Evolutionary conservation across 169 alveolate genomes (phyloP), one percentile per base, ranked within the genome.

Genomic region (Plasmodium gaboni): DNA sequence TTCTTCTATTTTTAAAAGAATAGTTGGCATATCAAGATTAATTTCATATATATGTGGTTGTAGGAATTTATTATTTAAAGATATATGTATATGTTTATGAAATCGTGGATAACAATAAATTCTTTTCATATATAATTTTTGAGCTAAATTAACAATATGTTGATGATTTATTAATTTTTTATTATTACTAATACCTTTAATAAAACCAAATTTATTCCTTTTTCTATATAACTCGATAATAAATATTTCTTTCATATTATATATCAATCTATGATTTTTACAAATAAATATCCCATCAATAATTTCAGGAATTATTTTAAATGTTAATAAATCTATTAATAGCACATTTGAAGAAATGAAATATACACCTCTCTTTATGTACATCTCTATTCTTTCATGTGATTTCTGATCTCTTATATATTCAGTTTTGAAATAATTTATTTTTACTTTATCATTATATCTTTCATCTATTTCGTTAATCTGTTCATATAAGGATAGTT

Each of bases 231-330:
- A 46, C 17, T 86, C 92, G 22, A 73, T 86, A 19, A 86, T 86
- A 55, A 86, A 86, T 19, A 70, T 26, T 19, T 86, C 92, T 51
- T 86, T 86, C 55, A 24, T 71, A 64, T 50, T 86, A 48, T 70
- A 86, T 4, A 86, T 60, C 13, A 86, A 87, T 46, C 63, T 86
- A 10, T 86, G 92, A 28, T 61, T 86, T 60, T 72, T 70, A 53
- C 92, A 86, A 24, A 86, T 71, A 51, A 86, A 86, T 15, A 86
- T 86, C 0, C 92, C 92, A 71, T 86, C 92, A 32, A 86, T 86
- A 46, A 86, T 71, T 86, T 86, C 92, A 8, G 92, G 92, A 12
- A 86, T 86, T 44, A 86, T 71, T 86, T 86, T 86, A 72, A 70
- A 86, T 46, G 92, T 86, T 86, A 86, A 71, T 50, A 86, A 38